phyloP scores from a whole-genome alignment of 2,329 filamentous ascomycete genomes.

The Xylariaceae sp. region DNA sequence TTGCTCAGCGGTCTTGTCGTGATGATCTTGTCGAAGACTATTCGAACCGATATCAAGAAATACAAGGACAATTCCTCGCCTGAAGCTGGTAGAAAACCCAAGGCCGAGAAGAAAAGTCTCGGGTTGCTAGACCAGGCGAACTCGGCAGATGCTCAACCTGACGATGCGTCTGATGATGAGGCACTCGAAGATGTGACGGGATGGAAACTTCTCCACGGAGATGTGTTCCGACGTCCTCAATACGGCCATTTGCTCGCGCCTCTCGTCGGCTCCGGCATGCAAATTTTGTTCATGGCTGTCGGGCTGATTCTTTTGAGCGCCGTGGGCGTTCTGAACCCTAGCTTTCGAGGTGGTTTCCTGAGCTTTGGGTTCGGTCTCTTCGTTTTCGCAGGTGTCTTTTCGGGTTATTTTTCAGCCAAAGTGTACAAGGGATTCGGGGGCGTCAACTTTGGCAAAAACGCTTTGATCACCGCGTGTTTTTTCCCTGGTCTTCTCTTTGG shows the following conservation, averaged over 20 bases:
- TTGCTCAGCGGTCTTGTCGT: constrained; percentile 74
- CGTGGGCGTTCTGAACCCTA: constrained; percentile 76
- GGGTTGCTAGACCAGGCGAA: constrained; percentile 59
- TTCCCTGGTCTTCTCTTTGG: constrained; percentile 76
- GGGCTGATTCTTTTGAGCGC: constrained; percentile 70
- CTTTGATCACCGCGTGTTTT: constrained; percentile 69
- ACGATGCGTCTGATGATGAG: constrained; percentile 65
- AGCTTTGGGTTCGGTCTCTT: constrained; percentile 81
- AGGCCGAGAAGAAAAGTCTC: constrained; percentile 46
- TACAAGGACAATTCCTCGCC: constrained; percentile 58
- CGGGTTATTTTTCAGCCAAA: constrained; percentile 80
- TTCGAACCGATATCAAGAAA: constrained; percentile 73
- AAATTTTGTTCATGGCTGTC: constrained; percentile 76
- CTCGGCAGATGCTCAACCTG: constrained; percentile 50
- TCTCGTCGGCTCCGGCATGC: constrained; percentile 79
- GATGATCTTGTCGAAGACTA: constrained; percentile 75
- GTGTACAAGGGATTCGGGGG: constrained; percentile 83
- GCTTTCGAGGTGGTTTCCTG: constrained; percentile 84
- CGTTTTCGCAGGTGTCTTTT: constrained; percentile 77
- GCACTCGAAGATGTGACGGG: constrained; percentile 74
- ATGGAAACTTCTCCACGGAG: constrained; percentile 86
- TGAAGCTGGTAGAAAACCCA: constrained; percentile 64
- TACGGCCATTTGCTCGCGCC: constrained; percentile 73
- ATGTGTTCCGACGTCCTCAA: constrained; percentile 74
- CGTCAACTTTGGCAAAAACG: constrained; percentile 69